A percentile compares a stretch with the other conserved stretches of the same genome.
These are phyloP conservation scores for Sugiyamaella valdiviana DNA, from an alignment of 805 yeast species.

Conservation along the genomic window DNA sequence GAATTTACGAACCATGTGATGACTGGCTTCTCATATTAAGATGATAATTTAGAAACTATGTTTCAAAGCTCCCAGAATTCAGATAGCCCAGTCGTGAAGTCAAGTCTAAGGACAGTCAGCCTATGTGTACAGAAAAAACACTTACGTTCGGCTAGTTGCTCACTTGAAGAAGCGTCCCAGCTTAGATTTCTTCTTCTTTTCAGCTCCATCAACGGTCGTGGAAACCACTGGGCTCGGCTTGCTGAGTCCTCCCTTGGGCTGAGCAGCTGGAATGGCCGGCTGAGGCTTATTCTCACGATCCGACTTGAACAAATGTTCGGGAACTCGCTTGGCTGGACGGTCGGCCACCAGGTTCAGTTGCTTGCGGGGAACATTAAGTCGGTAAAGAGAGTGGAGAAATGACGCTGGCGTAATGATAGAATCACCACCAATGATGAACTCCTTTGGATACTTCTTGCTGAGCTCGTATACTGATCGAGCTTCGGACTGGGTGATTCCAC, in stretches of 20 bases:
- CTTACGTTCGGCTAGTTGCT: no score
- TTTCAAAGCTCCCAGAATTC: no score
- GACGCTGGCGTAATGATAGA: slow-evolving; percentile 46
- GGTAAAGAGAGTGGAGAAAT: slow-evolving; percentile 28
- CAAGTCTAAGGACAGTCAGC: no score
- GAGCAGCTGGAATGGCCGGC: slow-evolving; percentile 1
- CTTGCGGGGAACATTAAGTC: slow-evolving; percentile 26
- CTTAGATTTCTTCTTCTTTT: neutral
- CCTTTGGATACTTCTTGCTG: slow-evolving; percentile 49
- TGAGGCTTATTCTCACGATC: slow-evolving; percentile 20
- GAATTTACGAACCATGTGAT: neutral
- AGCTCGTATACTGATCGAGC: slow-evolving; percentile 68
- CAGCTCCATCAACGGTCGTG: neutral
- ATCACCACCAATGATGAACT: slow-evolving; percentile 77
- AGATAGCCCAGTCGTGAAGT: no score
- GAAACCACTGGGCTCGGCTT: neutral
- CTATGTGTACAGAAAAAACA: no score
- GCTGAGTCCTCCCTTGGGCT: neutral
- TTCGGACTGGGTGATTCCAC: slow-evolving; percentile 85
- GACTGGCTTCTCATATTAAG: neutral
- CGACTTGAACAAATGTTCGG: slow-evolving; percentile 28
- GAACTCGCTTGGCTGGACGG: slow-evolving; percentile 26
- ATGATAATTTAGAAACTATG: neutral
- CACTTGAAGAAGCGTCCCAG: neutral
- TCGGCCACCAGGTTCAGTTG: slow-evolving; percentile 29